Evolutionary conservation across 2,329 filamentous ascomycete genomes (phyloP).

Genomic region (Tetracladium maxilliforme): DNA sequence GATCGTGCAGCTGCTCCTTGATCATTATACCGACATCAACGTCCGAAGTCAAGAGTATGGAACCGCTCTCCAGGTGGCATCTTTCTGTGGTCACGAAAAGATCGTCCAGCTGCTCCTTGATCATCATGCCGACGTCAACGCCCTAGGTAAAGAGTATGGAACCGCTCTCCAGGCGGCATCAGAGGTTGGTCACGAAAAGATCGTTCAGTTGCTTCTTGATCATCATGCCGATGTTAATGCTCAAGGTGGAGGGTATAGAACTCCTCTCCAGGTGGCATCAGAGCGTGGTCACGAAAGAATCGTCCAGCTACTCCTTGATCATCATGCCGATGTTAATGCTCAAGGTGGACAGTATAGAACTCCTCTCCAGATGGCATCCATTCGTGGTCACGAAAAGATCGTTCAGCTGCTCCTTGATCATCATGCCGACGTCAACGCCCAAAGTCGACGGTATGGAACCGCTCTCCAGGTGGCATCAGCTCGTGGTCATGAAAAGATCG

Average conservation of each 20-base stretch:
- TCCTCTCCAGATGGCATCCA: conserved; percentile 5
- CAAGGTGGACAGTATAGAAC: conserved; percentile 4
- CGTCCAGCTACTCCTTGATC: not conserved
- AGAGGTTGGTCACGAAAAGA: conserved; percentile 1
- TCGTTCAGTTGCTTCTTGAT: conserved; percentile 4
- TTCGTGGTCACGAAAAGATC: conserved; percentile 1
- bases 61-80: conserved; percentile 3
- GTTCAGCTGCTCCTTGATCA: conserved; percentile 4
- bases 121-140: conserved; percentile 4
- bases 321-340: conserved; percentile 4
- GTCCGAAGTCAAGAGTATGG: conserved; percentile 6
- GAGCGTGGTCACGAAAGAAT: not conserved
- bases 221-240: conserved; percentile 6
- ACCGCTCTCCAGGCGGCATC: conserved; percentile 6
- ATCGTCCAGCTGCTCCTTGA: conserved; percentile 4
- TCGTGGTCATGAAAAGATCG: not conserved
- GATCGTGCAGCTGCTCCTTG: conserved; percentile 7
- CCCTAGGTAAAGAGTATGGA: conserved; percentile 2
- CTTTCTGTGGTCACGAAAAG: not conserved
- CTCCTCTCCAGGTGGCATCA: not conserved
- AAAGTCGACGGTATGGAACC: conserved; percentile 1
- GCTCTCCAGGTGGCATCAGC: not conserved
- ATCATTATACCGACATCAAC: conserved; percentile 12
- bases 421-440: conserved; percentile 6
- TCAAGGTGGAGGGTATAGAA: not conserved